A percentile compares a stretch with the other conserved stretches of the same genome.
phyloP scores from a whole-genome alignment of 2,329 filamentous ascomycete genomes.

The Penicillium sp. region DNA sequence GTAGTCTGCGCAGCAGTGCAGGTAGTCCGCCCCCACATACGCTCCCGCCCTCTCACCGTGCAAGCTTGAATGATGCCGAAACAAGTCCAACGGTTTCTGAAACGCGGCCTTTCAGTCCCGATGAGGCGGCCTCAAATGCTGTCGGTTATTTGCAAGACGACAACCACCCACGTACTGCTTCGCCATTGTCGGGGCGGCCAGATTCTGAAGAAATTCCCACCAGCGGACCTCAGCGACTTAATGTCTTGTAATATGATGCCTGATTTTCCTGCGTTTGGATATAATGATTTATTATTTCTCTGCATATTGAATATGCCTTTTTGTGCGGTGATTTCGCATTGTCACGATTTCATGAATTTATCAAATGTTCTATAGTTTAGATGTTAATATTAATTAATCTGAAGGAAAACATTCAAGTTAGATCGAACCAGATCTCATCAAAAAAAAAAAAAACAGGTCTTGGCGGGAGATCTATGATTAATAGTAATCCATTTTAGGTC shows the following conservation, averaged over 20 bases:
- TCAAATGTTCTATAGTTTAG: not conserved
- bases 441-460: not conserved
- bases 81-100: conserved; percentile 28
- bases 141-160: conserved; percentile 15
- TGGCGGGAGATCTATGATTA: conserved; percentile 2
- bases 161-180: conserved; percentile 5
- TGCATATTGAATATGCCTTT: conserved; percentile 7
- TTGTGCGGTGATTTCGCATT: not conserved
- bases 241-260: conserved; percentile 14
- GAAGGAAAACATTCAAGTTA: not conserved
- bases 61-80: conserved; percentile 37
- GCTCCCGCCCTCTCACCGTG: conserved; percentile 33
- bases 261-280: conserved; percentile 4
- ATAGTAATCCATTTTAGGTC: conserved; percentile 10
- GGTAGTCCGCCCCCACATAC: conserved; percentile 44
- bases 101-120: conserved; percentile 7
- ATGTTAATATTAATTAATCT: conserved; percentile 3
- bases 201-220: conserved; percentile 14
- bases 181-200: conserved; percentile 10
- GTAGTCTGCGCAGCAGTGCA: conserved; percentile 60
- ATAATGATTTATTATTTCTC: conserved; percentile 11
- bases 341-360: conserved; percentile 7
- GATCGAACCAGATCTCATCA: not conserved
- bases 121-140: conserved; percentile 11
- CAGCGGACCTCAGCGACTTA: conserved; percentile 9